Conservation (phyloP, 345 rosid species). For the Sapria himalayana region DNA sequence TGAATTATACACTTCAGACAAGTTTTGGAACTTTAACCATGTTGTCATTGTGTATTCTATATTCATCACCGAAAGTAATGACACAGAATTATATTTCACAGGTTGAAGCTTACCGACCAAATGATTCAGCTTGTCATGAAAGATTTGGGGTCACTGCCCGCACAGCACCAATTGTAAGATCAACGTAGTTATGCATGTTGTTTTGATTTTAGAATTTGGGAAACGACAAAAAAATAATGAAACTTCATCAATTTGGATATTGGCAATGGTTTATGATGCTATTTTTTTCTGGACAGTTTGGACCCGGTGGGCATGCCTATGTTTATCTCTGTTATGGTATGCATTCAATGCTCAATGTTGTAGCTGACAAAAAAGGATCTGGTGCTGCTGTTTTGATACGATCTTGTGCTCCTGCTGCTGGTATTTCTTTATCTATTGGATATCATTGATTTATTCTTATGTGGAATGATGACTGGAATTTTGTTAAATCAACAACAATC, state of each 20-base stretch:
- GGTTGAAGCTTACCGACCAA: slow-evolving; percentile 92
- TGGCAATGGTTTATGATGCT: too few relatives aligned
- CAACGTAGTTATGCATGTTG: too few relatives aligned
- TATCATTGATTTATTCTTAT: neutral
- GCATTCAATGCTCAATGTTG: slow-evolving; percentile 78
- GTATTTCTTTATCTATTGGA: slow-evolving; percentile 27
- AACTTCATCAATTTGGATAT: too few relatives aligned
- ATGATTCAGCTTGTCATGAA: slow-evolving; percentile 91
- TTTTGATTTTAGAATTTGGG: too few relatives aligned
- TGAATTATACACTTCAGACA: too few relatives aligned
- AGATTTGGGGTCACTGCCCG: slow-evolving; percentile 66
- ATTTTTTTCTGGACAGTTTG: slow-evolving; percentile 35
- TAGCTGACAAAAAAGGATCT: slow-evolving; percentile 73
- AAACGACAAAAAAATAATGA: too few relatives aligned
- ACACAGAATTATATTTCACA: slow-evolving; percentile 6
- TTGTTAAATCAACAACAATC: too few relatives aligned
- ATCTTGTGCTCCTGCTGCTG: slow-evolving; percentile 65
- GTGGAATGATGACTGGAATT: neutral
- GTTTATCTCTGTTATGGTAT: slow-evolving; percentile 91
- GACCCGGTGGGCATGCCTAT: slow-evolving; percentile 84
- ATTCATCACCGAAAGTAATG: too few relatives aligned
- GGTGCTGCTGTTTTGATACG: slow-evolving; percentile 85
- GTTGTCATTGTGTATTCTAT: too few relatives aligned
- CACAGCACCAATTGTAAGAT: slow-evolving; percentile 69
- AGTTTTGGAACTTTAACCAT: too few relatives aligned